These are phyloP conservation scores for Pisolithus albus DNA, from an alignment of 768 basidiomycete species.

Conservation along the genomic window DNA sequence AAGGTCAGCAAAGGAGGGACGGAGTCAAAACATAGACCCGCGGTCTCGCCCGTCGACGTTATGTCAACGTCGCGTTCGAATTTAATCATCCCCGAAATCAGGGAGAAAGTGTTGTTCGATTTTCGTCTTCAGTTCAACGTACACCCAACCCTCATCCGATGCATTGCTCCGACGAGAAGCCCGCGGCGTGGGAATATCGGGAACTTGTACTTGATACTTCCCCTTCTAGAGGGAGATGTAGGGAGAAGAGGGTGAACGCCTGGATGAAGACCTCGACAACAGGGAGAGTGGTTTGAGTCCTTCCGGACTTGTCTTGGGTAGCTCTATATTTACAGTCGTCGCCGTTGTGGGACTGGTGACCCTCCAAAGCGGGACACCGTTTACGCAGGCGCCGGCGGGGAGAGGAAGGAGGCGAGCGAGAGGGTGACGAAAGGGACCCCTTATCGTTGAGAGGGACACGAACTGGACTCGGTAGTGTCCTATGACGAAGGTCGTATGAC, in stretches of 20 bases:
- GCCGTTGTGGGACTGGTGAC: background rate
- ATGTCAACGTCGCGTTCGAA: background rate
- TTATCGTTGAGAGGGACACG: background rate
- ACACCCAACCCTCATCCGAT: slow-evolving; percentile 25
- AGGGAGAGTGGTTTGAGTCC: background rate
- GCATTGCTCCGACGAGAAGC: slow-evolving; percentile 3
- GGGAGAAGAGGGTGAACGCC: slow-evolving; percentile 1
- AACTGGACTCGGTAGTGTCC: background rate
- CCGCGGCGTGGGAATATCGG: slow-evolving; percentile 13
- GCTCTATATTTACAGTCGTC: background rate
- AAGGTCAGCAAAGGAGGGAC: no score
- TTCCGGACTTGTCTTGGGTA: background rate
- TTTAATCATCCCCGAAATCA: slow-evolving; percentile 10
- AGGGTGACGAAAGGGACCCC: slow-evolving; percentile 6
- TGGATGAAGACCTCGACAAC: background rate
- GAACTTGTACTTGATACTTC: slow-evolving; percentile 10
- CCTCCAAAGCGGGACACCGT: slow-evolving; percentile 16
- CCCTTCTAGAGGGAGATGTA: slow-evolving; percentile 9
- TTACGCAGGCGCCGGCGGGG: slow-evolving; percentile 26
- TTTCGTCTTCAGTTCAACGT: slow-evolving; percentile 22
- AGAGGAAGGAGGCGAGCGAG: slow-evolving; percentile 8
- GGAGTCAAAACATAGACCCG: background rate
- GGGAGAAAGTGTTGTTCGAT: slow-evolving; percentile 16
- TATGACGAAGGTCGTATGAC: slow-evolving; percentile 1
- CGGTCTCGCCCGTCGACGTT: background rate